These are phyloP conservation scores for Mycogone perniciosa DNA, from an alignment of 2,329 filamentous ascomycete genomes.

Conservation along the genomic window DNA sequence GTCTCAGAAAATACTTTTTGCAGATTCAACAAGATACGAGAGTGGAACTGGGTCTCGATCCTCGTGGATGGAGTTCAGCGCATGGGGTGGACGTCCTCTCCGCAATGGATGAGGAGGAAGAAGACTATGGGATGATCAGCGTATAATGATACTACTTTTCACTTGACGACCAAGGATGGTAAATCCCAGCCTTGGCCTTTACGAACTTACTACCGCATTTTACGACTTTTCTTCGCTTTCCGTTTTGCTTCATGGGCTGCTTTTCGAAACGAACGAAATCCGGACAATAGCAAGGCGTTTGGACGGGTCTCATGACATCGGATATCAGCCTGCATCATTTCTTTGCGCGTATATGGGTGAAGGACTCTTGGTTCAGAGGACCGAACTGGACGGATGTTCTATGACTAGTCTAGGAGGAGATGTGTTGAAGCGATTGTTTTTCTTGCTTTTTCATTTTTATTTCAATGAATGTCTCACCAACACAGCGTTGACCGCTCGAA, in stretches of 20 bases:
- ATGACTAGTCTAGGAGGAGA: too few relatives aligned
- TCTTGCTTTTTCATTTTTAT: too few relatives aligned
- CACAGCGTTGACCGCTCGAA: not conserved
- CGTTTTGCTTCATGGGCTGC: not conserved
- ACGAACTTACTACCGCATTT: too few relatives aligned
- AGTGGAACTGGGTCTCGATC: slow-evolving; percentile 42
- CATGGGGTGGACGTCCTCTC: slow-evolving; percentile 8
- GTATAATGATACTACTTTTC: slow-evolving; percentile 20
- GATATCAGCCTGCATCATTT: too few relatives aligned
- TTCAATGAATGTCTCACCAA: not conserved
- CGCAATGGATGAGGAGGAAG: slow-evolving; percentile 19
- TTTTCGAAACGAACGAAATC: not conserved
- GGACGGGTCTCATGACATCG: too few relatives aligned
- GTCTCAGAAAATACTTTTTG: slow-evolving; percentile 76
- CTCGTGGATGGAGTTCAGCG: slow-evolving; percentile 20
- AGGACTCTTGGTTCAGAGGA: too few relatives aligned
- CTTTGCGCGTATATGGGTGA: too few relatives aligned
- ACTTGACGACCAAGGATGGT: not conserved
- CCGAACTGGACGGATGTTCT: too few relatives aligned
- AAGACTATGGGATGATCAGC: slow-evolving; percentile 29
- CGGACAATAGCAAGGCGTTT: too few relatives aligned
- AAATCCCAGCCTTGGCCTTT: too few relatives aligned
- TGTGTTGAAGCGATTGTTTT: too few relatives aligned
- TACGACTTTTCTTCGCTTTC: not conserved
- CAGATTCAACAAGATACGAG: slow-evolving; percentile 76